These are phyloP conservation scores for Castanea mollissima DNA, from an alignment of 306 rosid species.

Conservation along the genomic window DNA sequence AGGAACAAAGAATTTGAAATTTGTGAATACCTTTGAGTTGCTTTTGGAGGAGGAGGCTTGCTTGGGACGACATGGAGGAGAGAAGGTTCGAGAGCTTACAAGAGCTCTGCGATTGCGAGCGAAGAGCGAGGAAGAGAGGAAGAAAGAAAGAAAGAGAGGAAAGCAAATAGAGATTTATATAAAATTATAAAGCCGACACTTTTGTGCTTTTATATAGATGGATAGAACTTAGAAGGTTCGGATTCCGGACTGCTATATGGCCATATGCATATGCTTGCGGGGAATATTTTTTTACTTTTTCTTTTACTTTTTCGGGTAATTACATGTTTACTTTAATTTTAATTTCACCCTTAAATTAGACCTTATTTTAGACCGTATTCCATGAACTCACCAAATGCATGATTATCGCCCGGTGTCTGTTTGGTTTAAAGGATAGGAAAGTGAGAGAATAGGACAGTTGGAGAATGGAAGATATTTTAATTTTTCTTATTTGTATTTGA, in stretches of 20 bases:
- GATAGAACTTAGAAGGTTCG: conserved; percentile 14
- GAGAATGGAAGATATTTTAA: no score
- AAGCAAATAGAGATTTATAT: not conserved
- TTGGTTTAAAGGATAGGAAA: no score
- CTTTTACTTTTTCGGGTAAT: not conserved
- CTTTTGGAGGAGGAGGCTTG: conserved; percentile 93
- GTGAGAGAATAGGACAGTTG: no score
- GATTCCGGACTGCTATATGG: conserved; percentile 9
- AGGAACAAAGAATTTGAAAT: not conserved
- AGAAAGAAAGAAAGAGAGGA: not conserved
- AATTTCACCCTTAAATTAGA: no score
- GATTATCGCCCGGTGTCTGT: no score
- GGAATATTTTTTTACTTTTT: not conserved
- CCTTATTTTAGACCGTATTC: no score
- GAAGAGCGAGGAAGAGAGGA: conserved; percentile 2
- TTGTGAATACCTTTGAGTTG: conserved; percentile 73
- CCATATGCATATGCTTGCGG: not conserved
- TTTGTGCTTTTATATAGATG: conserved; percentile 22
- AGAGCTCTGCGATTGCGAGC: conserved; percentile 23
- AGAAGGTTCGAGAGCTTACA: conserved; percentile 8
- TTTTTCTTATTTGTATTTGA: no score
- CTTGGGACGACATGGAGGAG: conserved; percentile 73
- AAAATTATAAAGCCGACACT: conserved; percentile 23
- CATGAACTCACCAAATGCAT: no score
- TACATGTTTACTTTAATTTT: no score